Evolutionary conservation across 768 basidiomycete genomes (phyloP), one percentile per base, ranked within the genome.

Genomic region (Sistotremastrum niveocremeum): DNA sequence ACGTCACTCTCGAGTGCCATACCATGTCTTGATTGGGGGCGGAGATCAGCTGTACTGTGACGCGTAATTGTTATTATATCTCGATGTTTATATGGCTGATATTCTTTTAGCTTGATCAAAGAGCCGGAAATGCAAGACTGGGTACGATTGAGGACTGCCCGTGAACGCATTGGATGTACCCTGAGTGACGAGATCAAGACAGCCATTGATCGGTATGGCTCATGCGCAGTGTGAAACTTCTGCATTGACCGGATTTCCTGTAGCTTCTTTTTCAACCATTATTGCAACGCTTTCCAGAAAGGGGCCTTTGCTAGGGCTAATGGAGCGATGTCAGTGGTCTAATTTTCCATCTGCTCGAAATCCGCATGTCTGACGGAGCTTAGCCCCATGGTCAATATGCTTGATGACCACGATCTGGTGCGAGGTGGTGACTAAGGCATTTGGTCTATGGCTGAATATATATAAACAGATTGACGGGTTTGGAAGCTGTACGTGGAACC

Each of bases 1-100:
- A 38, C 80, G 84, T 55, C 95, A 98, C 54, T 69, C 73, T 2
- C 73, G 77, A 55, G 65, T 68, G 47, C 91, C 94, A 0, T 90
- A 90, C 58, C 94, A 99, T 56, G 77, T 70, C n/a, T 70, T 98
- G 34, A 81, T 95, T 5, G 94, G 94, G 11, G 94, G 94, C 12
- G 90, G 91, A 7, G 90, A 94, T 60, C 91, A 94, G 59, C 69
- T 95, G 11, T 95, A 90, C 55, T 88, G 86, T 51, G 87, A 90
- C 52, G 66, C 70, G 82, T 81, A 54, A 39, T 77, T 56, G 29
- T 11, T 12, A n/a, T 43, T 9, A 37, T 29, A 45, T 9, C 33
- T 35, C 20, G 36, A 44, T 8, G 47, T 9, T 38, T 34, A 40
- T 35, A 10, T 33, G 7, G 34, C 28, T 44, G 8, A 36, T 5